Evolutionary conservation across 768 basidiomycete genomes (phyloP).

Genomic region (Fomitopsis serialis): DNA sequence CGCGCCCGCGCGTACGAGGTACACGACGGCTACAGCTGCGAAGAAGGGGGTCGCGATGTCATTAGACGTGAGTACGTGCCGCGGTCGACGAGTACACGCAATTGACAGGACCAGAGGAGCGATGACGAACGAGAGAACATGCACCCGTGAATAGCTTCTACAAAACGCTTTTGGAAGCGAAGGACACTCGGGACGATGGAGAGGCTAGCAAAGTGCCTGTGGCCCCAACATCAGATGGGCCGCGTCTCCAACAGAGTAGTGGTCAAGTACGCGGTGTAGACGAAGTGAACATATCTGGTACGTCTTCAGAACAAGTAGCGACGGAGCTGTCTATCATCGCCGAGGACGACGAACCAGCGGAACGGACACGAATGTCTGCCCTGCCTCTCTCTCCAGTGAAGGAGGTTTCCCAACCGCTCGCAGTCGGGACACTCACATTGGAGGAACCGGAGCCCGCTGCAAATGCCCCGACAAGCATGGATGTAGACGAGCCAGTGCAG

Average conservation of each 20-base stretch:
- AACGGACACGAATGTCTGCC: constrained; percentile 25
- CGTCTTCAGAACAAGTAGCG: background rate
- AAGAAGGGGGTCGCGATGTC: constrained; percentile 40
- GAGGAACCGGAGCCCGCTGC: background rate
- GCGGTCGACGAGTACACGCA: background rate
- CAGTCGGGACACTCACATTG: background rate
- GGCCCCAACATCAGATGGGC: background rate
- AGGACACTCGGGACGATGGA: background rate
- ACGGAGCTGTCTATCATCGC: constrained; percentile 64
- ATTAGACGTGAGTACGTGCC: constrained; percentile 36
- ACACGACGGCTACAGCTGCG: constrained; percentile 32
- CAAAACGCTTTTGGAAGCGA: constrained; percentile 29
- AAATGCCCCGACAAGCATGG: constrained; percentile 4
- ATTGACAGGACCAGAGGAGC: constrained; percentile 26
- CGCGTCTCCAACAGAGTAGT: too few species aligned
- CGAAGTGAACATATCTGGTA: background rate
- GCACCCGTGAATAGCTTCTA: constrained; percentile 44
- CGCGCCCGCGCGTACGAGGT: constrained; percentile 43
- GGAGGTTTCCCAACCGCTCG: background rate
- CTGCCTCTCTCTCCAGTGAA: background rate
- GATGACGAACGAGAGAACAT: constrained; percentile 32
- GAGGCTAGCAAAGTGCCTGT: background rate
- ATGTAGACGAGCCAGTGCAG: constrained; percentile 13
- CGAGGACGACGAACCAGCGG: constrained; percentile 61
- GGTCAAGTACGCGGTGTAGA: too few species aligned